A percentile compares a stretch with the other conserved stretches of the same genome.
Evolutionary conservation across 768 basidiomycete genomes (phyloP).

Genomic region (Leccinum aurantiacum): DNA sequence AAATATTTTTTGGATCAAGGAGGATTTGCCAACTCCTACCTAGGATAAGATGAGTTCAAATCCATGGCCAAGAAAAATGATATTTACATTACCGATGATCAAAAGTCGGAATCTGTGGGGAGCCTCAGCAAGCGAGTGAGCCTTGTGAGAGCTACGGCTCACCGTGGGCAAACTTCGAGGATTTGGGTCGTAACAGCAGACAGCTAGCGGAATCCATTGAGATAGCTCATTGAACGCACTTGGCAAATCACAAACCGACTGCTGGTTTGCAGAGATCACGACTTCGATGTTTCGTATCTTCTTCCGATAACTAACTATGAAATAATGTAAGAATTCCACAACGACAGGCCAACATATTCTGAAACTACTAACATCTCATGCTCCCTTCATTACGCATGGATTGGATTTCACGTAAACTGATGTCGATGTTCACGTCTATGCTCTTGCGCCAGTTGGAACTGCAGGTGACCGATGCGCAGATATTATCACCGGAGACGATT

Average conservation of each 20-base stretch:
- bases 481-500: background rate
- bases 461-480: background rate
- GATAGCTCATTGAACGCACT: background rate
- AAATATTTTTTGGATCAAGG: background rate
- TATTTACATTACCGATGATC: background rate
- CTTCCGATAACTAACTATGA: background rate
- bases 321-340: background rate
- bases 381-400: background rate
- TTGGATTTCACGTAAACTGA: background rate
- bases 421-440: background rate
- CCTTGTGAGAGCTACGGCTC: background rate
- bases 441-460: background rate
- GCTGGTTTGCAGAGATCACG: background rate
- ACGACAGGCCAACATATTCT: background rate
- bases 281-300: background rate
- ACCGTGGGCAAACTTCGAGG: background rate
- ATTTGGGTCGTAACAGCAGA: background rate
- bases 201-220: background rate
- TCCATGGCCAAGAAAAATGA: rapidly evolving
- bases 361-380: background rate
- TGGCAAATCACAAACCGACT: background rate
- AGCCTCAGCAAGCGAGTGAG: background rate
- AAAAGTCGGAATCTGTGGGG: background rate
- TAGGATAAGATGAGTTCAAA: background rate
- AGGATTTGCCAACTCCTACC: background rate